Conservation (phyloP, 129 eudicot species). For the Centrapalus pauciflorus region DNA sequence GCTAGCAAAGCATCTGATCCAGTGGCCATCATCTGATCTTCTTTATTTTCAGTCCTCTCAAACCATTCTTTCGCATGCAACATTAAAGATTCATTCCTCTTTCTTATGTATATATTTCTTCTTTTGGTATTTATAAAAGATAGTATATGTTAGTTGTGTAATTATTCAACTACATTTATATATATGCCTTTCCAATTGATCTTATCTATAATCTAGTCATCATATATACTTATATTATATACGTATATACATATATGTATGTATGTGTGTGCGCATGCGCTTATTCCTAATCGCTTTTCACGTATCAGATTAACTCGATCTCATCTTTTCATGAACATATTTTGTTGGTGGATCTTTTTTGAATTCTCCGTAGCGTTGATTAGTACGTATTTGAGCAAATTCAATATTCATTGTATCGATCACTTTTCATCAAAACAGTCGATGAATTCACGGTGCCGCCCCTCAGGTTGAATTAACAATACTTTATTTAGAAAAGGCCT, state of each 20-base stretch:
- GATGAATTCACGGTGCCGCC: background rate
- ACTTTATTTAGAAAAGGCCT: background rate
- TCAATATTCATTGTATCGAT: background rate
- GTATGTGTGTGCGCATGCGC: no score
- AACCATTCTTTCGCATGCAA: background rate
- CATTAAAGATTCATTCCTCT: constrained; percentile 9
- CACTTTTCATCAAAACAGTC: background rate
- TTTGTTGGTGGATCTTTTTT: background rate
- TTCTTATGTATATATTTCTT: background rate
- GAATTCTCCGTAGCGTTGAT: background rate
- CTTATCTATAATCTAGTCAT: background rate
- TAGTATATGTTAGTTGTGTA: background rate
- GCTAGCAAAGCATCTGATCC: constrained; percentile 20
- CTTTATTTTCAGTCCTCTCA: background rate
- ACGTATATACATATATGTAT: no score
- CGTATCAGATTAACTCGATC: background rate
- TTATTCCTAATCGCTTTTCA: background rate
- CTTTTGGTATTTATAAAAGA: background rate
- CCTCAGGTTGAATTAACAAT: background rate
- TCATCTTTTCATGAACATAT: background rate
- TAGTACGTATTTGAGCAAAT: background rate
- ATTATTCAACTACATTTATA: background rate
- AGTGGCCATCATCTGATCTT: no score
- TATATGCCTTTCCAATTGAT: background rate
- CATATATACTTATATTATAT: no score